Evolutionary conservation across 2,329 filamentous ascomycete species (phyloP).

Genomic region (Eurotiales sp.): DNA sequence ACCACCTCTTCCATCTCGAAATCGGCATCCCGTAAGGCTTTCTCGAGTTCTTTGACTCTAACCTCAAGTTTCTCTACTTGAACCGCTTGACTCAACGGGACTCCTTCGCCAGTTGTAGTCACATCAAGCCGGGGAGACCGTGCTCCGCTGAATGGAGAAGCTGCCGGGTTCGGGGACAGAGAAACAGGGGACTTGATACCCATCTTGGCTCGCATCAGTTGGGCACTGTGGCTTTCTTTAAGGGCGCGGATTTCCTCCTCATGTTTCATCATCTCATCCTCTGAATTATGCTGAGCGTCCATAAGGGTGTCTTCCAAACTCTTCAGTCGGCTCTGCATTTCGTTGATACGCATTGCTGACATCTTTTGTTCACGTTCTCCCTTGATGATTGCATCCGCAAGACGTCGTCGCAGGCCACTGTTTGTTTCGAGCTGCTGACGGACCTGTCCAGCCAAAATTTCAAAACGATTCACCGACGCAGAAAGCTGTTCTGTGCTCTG

Average conservation of each 20-base stretch:
- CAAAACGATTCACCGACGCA: conserved; percentile 61
- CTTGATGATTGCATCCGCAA: conserved; percentile 73
- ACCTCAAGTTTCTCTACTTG: conserved; percentile 73
- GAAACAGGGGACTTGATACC: conserved; percentile 43
- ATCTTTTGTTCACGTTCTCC: conserved; percentile 79
- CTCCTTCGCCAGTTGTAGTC: conserved; percentile 58
- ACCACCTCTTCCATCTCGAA: conserved; percentile 81
- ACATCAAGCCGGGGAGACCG: conserved; percentile 59
- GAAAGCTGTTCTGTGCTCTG: conserved; percentile 32
- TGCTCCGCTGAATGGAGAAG: conserved; percentile 59
- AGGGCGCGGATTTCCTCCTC: conserved; percentile 78
- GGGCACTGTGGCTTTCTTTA: conserved; percentile 70
- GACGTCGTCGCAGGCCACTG: conserved; percentile 66
- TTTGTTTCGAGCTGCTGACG: conserved; percentile 78
- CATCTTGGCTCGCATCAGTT: conserved; percentile 69
- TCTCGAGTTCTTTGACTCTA: conserved; percentile 80
- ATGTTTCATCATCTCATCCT: conserved; percentile 76
- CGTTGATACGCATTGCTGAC: conserved; percentile 77
- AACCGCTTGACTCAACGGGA: conserved; percentile 62
- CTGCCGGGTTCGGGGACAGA: conserved; percentile 56
- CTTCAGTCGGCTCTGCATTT: conserved; percentile 76
- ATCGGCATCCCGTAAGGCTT: conserved; percentile 70
- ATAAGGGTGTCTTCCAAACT: conserved; percentile 79
- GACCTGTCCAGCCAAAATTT: conserved; percentile 74
- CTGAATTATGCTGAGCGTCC: conserved; percentile 76